phyloP scores from a whole-genome alignment of 441 rosid genomes.

The Codiaeum variegatum region DNA sequence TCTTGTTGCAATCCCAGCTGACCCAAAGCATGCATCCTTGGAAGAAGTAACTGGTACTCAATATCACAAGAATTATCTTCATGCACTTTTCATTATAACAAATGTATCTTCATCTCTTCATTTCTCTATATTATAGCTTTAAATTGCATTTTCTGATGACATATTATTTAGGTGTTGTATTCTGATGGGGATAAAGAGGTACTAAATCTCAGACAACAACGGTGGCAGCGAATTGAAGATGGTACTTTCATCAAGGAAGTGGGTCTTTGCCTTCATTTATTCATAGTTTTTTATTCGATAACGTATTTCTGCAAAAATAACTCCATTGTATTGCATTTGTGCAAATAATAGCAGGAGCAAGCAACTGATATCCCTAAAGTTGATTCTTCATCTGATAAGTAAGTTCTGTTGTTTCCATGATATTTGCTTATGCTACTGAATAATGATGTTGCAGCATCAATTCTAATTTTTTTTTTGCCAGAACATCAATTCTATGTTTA shows the following conservation, averaged over 20 bases:
- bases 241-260: constrained; percentile 29
- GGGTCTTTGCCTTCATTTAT: constrained; percentile 15
- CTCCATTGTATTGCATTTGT: constrained; percentile 1
- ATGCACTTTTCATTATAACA: not conserved
- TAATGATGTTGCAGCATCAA: not conserved
- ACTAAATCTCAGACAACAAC: constrained; percentile 43
- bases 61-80: not conserved
- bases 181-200: constrained; percentile 62
- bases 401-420: constrained; percentile 23
- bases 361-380: constrained; percentile 31
- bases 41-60: constrained; percentile 11
- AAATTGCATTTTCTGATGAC: constrained; percentile 9
- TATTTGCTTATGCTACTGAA: not conserved
- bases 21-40: constrained; percentile 4
- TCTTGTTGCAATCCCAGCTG: not conserved
- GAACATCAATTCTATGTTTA: not conserved
- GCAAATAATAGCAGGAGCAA: constrained; percentile 28
- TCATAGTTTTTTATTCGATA: not conserved
- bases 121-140: constrained; percentile 6
- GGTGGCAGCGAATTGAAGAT: constrained; percentile 45
- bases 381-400: constrained; percentile 36
- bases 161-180: constrained; percentile 49
- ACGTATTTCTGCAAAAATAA: not conserved
- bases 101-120: not conserved
- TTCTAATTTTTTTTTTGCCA: not conserved